Evolutionary conservation across 129 eudicot species (phyloP), one percentile per base, ranked within the genome.

Genomic region (Solidago caesia): DNA sequence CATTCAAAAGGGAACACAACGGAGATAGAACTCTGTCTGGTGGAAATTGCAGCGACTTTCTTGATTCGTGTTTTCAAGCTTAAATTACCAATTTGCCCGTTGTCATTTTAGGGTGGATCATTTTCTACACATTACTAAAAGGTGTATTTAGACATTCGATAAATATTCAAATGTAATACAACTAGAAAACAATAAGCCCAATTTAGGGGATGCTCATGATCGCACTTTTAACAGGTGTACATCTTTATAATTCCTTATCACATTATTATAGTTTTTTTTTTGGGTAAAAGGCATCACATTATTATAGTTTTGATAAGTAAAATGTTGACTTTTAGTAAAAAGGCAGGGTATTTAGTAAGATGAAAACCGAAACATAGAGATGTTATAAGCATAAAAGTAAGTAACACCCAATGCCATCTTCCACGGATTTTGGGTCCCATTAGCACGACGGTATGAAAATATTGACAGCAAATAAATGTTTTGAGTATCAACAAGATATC

Each of bases 391-490:
- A 33, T 33, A 33, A 21, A 21, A 21, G 21, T 21, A 21, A 21
- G 21, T 21, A 21, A 21, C 21, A 21, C 21, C 21, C 21, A 21
- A 21, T 21, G 21, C 21, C 21, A 0, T 21, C 21, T 21, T 21
- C 21, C 21, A 21, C 21, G 21, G 21, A 21, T 21, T 21, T 21
- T 21, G 21, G 21, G 21, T 21, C 21, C 21, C 21, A 21, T 0
- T 21, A 21, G 0, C 21, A 21, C 21, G 21, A 21, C 21, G 21
- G 21, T 21, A 21, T 21, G 21, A 51, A 41, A 39, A 65, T 57
- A 25, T 72, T 6, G 26, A 21, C 15, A n/a, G 21, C 61, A 62
- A 41, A 75, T 55, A 52, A 66, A 51, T 63, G 62, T 74, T 33
- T 33, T 74, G 71, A 10, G 60, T 61, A 72, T 72, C 25, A 64